Base-by-base conservation (phyloP, 2,329 filamentous ascomycete species). In the Xylariaceae sp. region DNA sequence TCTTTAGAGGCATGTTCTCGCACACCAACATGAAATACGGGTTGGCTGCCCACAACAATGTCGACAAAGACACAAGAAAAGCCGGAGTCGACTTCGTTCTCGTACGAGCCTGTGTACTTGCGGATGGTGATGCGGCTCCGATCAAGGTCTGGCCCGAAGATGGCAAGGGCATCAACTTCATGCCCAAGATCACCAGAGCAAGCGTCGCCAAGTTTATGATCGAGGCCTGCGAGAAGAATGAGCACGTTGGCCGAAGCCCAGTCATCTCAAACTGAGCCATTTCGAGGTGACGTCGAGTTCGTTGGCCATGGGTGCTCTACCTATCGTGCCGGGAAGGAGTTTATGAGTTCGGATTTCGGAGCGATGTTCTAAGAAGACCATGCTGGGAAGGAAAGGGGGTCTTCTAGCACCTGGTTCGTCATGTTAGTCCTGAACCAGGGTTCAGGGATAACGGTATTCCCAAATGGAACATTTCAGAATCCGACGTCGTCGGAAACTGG, bases 171-270 rank as follows among this genome's bases (percentile, higher is more conserved):
- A 67, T 71, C 1, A 63, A 70, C 0, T 66, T 76, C 62, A 66
- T 78, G 65, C 67, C 71, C 8, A 68, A 59, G 58, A 55, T 71
- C 26, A 68, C 63, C 3, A 59, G 69, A 26, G 62, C 61, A 13
- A 75, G 72, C 57, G 72, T 81, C 7, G 77, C 75, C 6, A 60
- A 56, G 13, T 80, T 74, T 62, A 57, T 79, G 58, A 68, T 79
- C 2, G 67, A 73, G 51, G 74, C 70, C 1, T 69, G 69, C 0
- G 74, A 74, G 63, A 68, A 61, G 32, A 57, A 61, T 5, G 63
- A 70, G 6, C 80, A 72, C 72, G 69, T 76, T 60, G 64, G 71
- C 7, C 69, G 48, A 36, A 69, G 74, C 1, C 76, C 77, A 3
- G 75, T 80, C 4, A 71, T 80, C 49, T 68, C 72, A 10, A 76